Base-by-base conservation (phyloP, 306 rosid species). In the Quercus robur region DNA sequence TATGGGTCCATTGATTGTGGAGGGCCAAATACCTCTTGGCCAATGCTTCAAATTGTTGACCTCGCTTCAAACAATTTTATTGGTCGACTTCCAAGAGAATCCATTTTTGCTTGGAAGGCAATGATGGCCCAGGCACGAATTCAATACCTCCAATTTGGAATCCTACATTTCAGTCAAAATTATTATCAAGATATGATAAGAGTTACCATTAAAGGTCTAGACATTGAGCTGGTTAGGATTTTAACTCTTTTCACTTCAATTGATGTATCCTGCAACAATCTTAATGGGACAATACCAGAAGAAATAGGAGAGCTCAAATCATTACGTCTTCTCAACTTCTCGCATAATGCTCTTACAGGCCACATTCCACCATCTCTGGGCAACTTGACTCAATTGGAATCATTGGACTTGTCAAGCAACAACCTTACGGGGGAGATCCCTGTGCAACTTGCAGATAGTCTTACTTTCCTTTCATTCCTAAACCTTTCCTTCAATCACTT, bases 361-460 rank as follows among this genome's bases (percentile, higher is more conserved):
- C 80, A 70, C 46, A 81, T 80, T 86, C 73, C 89, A 18, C 71
- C 71, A 19, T 56, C 85, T 3, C 3, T 88, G 0, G 86, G 77
- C 2, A 79, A 75, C 19, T 2, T 86, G 74, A 73, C 3, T 1
- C 3, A 28, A 28, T 28, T 88, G 2, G 89, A 84, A 79, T 84
- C 89, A 4, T 67, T 88, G 0, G 89, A 88, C 77, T 77, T 88
- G 10, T 85, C 89, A 1, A n/a, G 14, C 0, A 88, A 88, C 76
- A 19, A 38, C 0, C 41, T 88, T 41, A 31, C 0, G 0, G 85
- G 82, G 13, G 15, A n/a, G 30, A 84, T 88, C 19, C 91, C 89
- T 61, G 0, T 0, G 5, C 15, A 44, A 5, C 38, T 88, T 25
- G 14, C 31, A 0, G 5, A 5, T 28, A 3, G 30, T 0, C 82